Evolutionary conservation across 768 basidiomycete species (phyloP).

Genomic region (Xerocomellus amylosporus): DNA sequence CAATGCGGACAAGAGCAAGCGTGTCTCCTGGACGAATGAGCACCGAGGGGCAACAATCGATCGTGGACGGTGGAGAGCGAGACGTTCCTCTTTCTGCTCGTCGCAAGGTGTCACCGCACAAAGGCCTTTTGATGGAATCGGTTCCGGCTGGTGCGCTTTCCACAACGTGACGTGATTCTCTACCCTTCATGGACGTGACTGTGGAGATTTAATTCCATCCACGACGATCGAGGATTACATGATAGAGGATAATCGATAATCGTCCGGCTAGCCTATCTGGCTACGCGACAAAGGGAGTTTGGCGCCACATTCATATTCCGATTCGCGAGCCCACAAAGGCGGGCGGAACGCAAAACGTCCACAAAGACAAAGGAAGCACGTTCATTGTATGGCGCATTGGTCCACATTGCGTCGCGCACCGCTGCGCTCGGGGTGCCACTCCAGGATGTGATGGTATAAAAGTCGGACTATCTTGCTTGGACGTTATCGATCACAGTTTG

Average conservation of each 20-base stretch:
- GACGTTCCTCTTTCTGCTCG: neutral
- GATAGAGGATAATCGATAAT: neutral
- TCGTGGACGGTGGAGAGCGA: neutral
- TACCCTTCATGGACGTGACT: neutral
- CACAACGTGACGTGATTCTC: neutral
- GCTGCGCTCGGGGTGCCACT: conserved; percentile 1
- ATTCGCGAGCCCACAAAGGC: conserved; percentile 16
- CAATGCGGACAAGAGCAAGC: neutral
- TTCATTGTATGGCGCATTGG: neutral
- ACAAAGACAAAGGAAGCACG: conserved; percentile 12
- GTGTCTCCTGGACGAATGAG: neutral
- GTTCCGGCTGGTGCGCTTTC: neutral
- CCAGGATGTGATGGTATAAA: conserved; percentile 8
- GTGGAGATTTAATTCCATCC: neutral
- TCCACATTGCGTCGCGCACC: neutral
- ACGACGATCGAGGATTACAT: neutral
- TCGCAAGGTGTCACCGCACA: neutral
- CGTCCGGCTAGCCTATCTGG: neutral
- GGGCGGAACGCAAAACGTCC: neutral
- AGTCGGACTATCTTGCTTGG: neutral
- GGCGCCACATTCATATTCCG: neutral
- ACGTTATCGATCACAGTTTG: neutral
- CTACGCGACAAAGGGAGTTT: conserved; percentile 8
- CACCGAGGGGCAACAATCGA: no score
- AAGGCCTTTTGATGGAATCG: neutral